A percentile compares a stretch with the other conserved stretches of the same genome.
These are phyloP conservation scores for Geotrichum citri-aurantii DNA, from an alignment of 1,139 yeast genomes.

Conservation along the genomic window DNA sequence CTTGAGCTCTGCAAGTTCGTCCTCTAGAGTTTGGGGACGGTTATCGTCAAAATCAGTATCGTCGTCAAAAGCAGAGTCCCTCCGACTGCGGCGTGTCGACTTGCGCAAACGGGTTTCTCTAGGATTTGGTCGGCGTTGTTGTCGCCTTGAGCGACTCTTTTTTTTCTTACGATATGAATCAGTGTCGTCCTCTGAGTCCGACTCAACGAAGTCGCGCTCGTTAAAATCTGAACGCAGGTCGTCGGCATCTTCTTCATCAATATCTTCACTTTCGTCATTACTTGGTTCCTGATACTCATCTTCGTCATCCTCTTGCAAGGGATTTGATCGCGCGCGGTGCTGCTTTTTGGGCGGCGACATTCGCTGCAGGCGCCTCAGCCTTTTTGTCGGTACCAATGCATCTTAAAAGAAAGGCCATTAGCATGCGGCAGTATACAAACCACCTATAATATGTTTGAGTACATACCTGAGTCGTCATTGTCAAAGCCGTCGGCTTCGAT, in stretches of 20 bases:
- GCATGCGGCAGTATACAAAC: background rate
- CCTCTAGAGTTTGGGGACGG: conserved; percentile 28
- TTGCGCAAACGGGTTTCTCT: background rate
- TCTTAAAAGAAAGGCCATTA: background rate
- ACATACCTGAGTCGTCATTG: background rate
- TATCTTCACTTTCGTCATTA: conserved; percentile 12
- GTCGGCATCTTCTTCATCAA: background rate
- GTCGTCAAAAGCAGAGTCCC: background rate
- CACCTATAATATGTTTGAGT: background rate
- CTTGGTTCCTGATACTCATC: conserved; percentile 22
- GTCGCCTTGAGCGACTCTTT: background rate
- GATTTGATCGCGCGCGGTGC: background rate
- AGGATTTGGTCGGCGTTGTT: background rate
- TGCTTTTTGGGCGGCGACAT: background rate
- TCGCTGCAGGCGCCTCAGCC: conserved; percentile 6
- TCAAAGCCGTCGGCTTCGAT: conserved; percentile 19
- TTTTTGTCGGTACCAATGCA: conserved; percentile 4
- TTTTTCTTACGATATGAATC: background rate
- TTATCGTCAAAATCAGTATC: conserved; percentile 29
- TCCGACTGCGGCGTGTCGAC: background rate
- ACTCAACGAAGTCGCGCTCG: conserved; percentile 15
- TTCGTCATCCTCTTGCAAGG: conserved; percentile 25
- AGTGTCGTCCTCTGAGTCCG: conserved; percentile 14
- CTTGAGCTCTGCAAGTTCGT: conserved; percentile 42
- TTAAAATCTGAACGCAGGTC: background rate